phyloP scores from a whole-genome alignment of 306 rosid species.

The Sicyos baderoa region DNA sequence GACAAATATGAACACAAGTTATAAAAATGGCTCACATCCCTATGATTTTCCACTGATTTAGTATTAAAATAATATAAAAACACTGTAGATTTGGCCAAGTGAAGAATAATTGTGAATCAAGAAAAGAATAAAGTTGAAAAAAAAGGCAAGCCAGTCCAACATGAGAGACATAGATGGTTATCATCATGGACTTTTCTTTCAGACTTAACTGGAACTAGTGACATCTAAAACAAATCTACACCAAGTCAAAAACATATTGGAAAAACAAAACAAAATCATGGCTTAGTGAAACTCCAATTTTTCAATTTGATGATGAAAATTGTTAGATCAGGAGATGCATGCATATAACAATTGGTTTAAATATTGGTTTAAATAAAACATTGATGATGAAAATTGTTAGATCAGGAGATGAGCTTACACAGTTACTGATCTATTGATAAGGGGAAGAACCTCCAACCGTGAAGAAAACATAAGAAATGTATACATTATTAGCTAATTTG shows the following conservation, averaged over 20 bases:
- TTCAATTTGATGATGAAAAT: too few relatives aligned
- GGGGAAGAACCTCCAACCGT: not conserved
- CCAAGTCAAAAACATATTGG: too few relatives aligned
- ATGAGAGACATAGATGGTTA: not conserved
- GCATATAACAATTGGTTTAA: too few relatives aligned
- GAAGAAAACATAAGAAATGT: not conserved
- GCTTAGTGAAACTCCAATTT: too few relatives aligned
- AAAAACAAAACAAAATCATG: not conserved
- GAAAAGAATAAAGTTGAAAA: not conserved
- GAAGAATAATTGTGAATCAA: not conserved
- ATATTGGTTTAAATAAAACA: not conserved
- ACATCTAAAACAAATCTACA: not conserved
- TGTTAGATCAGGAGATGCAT: too few relatives aligned
- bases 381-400: not conserved
- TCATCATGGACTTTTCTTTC: not conserved
- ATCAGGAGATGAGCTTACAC: conserved; percentile 1
- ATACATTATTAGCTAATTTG: conserved; percentile 46
- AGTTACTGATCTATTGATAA: not conserved
- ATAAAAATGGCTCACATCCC: conserved; percentile 11
- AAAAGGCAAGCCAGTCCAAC: not conserved
- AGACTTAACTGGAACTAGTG: not conserved
- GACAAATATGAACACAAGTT: not conserved
- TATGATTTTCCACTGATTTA: not conserved
- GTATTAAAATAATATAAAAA: not conserved
- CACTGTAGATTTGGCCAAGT: conserved; percentile 3